Evolutionary conservation across 176 grass and related monocot genomes (phyloP).

Genomic region (Avena eriantha): DNA sequence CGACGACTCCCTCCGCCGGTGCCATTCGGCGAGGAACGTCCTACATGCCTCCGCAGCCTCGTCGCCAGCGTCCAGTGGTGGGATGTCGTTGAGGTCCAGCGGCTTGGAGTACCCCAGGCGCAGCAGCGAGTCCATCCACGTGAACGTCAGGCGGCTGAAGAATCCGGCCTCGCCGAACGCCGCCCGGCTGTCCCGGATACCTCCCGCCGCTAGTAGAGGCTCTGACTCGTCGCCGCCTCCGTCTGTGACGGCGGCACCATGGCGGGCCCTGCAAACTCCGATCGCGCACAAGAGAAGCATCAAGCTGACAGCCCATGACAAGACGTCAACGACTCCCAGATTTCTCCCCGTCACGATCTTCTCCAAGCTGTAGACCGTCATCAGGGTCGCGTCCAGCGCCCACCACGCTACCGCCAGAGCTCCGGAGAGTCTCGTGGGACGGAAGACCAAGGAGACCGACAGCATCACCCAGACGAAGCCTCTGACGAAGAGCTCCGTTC

Average conservation of each 20-base stretch:
- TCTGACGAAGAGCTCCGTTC: constrained; percentile 32
- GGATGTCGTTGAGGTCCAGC: constrained; percentile 60
- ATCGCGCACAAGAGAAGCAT: constrained; percentile 52
- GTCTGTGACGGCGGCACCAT: neutral
- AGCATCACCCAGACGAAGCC: constrained; percentile 55
- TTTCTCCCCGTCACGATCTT: constrained; percentile 11
- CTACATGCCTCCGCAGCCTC: constrained; percentile 57
- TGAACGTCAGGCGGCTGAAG: constrained; percentile 62
- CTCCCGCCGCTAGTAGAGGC: constrained; percentile 46
- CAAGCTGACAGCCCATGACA: constrained; percentile 49
- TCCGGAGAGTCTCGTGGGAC: constrained; percentile 46
- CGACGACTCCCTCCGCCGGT: constrained; percentile 22
- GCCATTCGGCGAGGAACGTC: constrained; percentile 59
- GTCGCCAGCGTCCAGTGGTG: constrained; percentile 73
- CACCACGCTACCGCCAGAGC: constrained; percentile 54
- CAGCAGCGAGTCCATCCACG: constrained; percentile 77
- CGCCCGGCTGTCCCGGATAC: constrained; percentile 11
- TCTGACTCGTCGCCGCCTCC: constrained; percentile 23
- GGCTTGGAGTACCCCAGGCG: constrained; percentile 68
- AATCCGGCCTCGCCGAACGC: constrained; percentile 58
- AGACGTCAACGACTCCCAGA: constrained; percentile 48
- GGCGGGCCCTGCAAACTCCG: neutral
- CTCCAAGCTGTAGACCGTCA: constrained; percentile 53
- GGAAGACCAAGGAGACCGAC: constrained; percentile 51
- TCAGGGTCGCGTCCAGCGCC: constrained; percentile 46